Percentiles rank a stretch among this genome's conserved stretches.
Conservation (phyloP, 768 basidiomycete species). For the Leccinum pellstonianum region DNA sequence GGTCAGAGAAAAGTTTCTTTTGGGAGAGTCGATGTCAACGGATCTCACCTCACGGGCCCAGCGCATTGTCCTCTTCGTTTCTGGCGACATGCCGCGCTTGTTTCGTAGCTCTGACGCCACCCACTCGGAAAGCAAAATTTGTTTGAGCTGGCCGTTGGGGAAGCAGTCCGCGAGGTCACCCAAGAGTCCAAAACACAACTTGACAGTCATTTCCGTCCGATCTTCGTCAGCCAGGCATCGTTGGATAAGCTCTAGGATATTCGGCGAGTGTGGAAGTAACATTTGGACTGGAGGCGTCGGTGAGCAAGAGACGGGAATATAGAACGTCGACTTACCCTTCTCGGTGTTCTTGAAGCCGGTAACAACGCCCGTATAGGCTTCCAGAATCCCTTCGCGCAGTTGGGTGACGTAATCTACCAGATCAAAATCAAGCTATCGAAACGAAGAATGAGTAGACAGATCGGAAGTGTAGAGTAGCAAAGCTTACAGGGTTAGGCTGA, state of each 20-base stretch:
- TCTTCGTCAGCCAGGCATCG: slow-evolving; percentile 81
- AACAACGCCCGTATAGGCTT: slow-evolving; percentile 95
- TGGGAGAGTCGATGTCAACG: background rate
- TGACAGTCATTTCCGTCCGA: slow-evolving; percentile 72
- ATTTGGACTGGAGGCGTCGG: slow-evolving; percentile 8
- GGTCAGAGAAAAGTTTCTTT: background rate
- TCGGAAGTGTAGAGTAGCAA: background rate
- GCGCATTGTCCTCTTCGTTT: slow-evolving; percentile 85
- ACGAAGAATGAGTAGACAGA: slow-evolving; percentile 2
- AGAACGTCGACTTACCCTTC: slow-evolving; percentile 48
- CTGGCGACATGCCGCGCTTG: slow-evolving; percentile 68
- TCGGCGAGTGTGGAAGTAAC: slow-evolving; percentile 66
- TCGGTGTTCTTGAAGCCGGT: slow-evolving; percentile 84
- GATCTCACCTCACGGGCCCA: slow-evolving; percentile 87
- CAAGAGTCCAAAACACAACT: slow-evolving; percentile 78
- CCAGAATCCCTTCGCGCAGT: slow-evolving; percentile 91
- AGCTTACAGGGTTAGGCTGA: slow-evolving; percentile 79
- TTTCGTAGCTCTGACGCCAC: slow-evolving; percentile 68
- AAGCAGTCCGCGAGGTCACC: slow-evolving; percentile 93
- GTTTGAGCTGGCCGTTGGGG: slow-evolving; percentile 78
- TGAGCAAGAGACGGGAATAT: background rate
- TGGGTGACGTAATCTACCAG: slow-evolving; percentile 89
- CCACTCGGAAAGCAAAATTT: slow-evolving; percentile 77
- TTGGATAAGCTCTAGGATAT: slow-evolving; percentile 79
- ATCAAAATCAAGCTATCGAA: slow-evolving; percentile 72